Conservation (phyloP, 257 asterid genomes). For the Solanum gandarillasii region DNA sequence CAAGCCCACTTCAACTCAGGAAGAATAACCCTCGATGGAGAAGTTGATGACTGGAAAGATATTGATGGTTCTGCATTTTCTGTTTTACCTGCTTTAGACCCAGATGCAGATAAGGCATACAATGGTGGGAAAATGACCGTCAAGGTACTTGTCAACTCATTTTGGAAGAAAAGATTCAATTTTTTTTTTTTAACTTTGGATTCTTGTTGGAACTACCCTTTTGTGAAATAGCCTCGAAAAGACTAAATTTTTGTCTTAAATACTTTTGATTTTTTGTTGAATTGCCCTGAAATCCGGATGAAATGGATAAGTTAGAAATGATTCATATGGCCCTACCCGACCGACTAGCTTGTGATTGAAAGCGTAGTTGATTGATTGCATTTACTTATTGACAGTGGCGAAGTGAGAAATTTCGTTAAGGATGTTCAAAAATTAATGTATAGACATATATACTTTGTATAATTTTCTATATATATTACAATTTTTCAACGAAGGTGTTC, state of each 20-base stretch:
- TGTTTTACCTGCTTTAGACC: slow-evolving; percentile 50
- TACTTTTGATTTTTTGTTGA: neutral
- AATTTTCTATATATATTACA: neutral
- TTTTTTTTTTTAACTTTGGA: neutral
- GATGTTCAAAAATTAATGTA: neutral
- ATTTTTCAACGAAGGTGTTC: neutral
- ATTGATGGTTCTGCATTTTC: slow-evolving; percentile 33
- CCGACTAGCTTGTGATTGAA: neutral
- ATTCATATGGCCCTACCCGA: neutral
- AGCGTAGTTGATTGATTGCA: neutral
- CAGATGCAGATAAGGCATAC: slow-evolving; percentile 44
- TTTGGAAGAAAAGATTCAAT: neutral
- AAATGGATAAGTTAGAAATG: neutral
- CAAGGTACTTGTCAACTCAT: slow-evolving; percentile 23
- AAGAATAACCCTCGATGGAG: slow-evolving; percentile 47
- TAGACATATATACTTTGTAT: neutral
- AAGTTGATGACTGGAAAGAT: slow-evolving; percentile 44
- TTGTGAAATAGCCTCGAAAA: neutral
- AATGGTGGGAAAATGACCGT: slow-evolving; percentile 44
- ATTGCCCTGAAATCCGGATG: neutral
- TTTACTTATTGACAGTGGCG: neutral
- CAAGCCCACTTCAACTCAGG: slow-evolving; percentile 44
- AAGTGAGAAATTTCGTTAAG: neutral
- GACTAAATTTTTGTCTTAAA: neutral
- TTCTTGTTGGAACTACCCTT: neutral